phyloP scores from a whole-genome alignment of 202 grass and related monocot genomes.

The Saccharum hybrid region DNA sequence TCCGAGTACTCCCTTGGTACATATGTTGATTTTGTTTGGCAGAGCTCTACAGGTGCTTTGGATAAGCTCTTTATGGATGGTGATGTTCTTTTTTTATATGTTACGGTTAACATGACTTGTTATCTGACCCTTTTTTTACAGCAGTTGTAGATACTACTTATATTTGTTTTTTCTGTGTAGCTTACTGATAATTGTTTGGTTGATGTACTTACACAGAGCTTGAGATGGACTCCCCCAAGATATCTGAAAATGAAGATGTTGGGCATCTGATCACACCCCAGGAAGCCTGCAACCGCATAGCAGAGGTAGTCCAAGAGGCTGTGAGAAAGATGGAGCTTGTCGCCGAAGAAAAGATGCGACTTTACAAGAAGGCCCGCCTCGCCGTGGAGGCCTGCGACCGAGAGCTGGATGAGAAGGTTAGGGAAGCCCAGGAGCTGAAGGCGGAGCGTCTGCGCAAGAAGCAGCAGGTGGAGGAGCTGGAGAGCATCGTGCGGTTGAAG shows the following conservation, averaged over 20 bases:
- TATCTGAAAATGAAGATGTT: slow-evolving; percentile 68
- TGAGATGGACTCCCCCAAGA: slow-evolving; percentile 82
- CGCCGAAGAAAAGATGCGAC: slow-evolving; percentile 79
- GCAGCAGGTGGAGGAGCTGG: slow-evolving; percentile 89
- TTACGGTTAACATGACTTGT: too few species aligned
- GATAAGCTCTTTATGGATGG: too few species aligned
- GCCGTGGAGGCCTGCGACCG: slow-evolving; percentile 77
- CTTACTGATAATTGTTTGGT: not conserved
- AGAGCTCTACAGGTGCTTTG: too few species aligned
- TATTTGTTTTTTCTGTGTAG: slow-evolving; percentile 18
- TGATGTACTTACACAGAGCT: slow-evolving; percentile 55
- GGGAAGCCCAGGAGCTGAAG: slow-evolving; percentile 79
- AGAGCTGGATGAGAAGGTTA: slow-evolving; percentile 84
- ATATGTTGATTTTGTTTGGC: too few species aligned
- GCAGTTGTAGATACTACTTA: not conserved
- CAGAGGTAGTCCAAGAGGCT: slow-evolving; percentile 96
- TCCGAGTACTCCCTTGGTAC: not conserved
- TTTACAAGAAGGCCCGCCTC: slow-evolving; percentile 69
- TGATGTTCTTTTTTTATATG: too few species aligned
- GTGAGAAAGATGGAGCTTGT: slow-evolving; percentile 94
- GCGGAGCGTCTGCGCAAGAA: slow-evolving; percentile 65
- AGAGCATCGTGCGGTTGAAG: slow-evolving; percentile 90
- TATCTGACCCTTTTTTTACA: slow-evolving; percentile 1
- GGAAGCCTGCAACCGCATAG: slow-evolving; percentile 89
- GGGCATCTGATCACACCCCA: slow-evolving; percentile 89